phyloP scores from a whole-genome alignment of 495 filamentous ascomycete species.

The Penicillium cosmopolitanum region DNA sequence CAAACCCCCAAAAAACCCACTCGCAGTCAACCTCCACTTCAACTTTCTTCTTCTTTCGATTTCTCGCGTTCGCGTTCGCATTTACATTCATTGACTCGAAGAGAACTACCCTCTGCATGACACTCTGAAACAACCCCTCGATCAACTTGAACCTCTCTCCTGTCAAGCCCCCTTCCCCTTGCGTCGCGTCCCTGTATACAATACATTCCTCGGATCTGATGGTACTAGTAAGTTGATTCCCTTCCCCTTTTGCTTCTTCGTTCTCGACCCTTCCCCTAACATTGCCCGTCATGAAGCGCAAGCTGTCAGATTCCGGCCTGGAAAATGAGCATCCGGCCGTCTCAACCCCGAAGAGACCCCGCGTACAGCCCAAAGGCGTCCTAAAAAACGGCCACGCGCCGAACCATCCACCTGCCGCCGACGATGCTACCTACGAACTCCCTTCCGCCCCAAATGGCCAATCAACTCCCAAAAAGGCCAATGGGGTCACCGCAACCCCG shows the following conservation, averaged over 20 bases:
- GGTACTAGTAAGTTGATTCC: slow-evolving; percentile 35
- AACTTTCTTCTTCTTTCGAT: background rate
- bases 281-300: slow-evolving; percentile 46
- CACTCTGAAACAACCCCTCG: slow-evolving; percentile 11
- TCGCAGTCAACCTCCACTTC: slow-evolving; percentile 2
- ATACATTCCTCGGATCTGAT: slow-evolving; percentile 42
- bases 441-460: slow-evolving; percentile 35
- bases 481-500: slow-evolving; percentile 34
- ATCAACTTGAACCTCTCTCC: slow-evolving; percentile 6
- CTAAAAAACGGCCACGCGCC: slow-evolving; percentile 29
- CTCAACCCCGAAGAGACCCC: slow-evolving; percentile 48
- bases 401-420: slow-evolving; percentile 21
- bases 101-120: slow-evolving; percentile 1
- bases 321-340: slow-evolving; percentile 41
- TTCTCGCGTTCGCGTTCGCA: background rate
- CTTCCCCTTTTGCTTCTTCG: slow-evolving; percentile 21
- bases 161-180: slow-evolving; percentile 25
- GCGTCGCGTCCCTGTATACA: slow-evolving; percentile 34
- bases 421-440: slow-evolving; percentile 30
- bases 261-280: slow-evolving; percentile 25
- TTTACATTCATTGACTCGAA: background rate
- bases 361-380: slow-evolving; percentile 34
- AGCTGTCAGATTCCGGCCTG: slow-evolving; percentile 45
- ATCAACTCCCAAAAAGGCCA: slow-evolving; percentile 45
- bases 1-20: slow-evolving; percentile 1